Percentiles rank a stretch among this genome's conserved stretches.
Conservation (phyloP, 768 basidiomycete genomes). For the Tulasnella sp. region DNA sequence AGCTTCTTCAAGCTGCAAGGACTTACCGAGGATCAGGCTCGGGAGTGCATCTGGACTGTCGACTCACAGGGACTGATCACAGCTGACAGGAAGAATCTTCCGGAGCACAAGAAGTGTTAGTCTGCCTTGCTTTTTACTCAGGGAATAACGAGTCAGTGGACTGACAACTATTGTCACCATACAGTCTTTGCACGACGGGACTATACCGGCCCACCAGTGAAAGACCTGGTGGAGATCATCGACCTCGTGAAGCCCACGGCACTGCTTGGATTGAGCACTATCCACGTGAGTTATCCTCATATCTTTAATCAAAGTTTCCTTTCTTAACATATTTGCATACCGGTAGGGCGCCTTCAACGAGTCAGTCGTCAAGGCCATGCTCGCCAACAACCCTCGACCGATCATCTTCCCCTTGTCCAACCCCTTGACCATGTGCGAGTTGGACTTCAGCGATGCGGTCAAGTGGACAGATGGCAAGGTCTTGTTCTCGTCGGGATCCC, state of each 20-base stretch:
- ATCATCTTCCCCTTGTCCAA: constrained; percentile 93
- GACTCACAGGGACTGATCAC: constrained; percentile 84
- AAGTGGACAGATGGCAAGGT: constrained; percentile 35
- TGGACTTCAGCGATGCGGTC: constrained; percentile 68
- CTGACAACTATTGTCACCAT: too few relatives aligned
- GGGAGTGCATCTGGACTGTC: constrained; percentile 65
- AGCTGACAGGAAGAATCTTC: constrained; percentile 58
- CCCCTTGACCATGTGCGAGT: constrained; percentile 72
- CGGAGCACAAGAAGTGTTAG: constrained; percentile 76
- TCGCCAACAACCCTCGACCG: constrained; percentile 64
- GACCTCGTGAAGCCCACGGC: constrained; percentile 79
- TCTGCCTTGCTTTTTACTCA: too few relatives aligned
- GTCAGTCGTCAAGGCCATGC: constrained; percentile 65
- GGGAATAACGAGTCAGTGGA: too few relatives aligned
- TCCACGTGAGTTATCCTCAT: constrained; percentile 36
- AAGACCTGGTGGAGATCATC: constrained; percentile 63
- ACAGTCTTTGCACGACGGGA: constrained; percentile 75
- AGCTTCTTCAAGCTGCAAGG: constrained; percentile 83
- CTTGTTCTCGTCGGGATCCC: constrained; percentile 82
- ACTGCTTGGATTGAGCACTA: constrained; percentile 82
- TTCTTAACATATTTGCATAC: too few relatives aligned
- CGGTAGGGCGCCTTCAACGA: constrained; percentile 68
- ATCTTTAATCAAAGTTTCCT: too few relatives aligned
- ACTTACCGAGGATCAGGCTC: constrained; percentile 65
- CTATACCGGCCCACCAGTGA: constrained; percentile 67